A percentile compares a stretch with the other conserved stretches of the same genome.
phyloP scores from a whole-genome alignment of 345 rosid species.

The Brassica incana region DNA sequence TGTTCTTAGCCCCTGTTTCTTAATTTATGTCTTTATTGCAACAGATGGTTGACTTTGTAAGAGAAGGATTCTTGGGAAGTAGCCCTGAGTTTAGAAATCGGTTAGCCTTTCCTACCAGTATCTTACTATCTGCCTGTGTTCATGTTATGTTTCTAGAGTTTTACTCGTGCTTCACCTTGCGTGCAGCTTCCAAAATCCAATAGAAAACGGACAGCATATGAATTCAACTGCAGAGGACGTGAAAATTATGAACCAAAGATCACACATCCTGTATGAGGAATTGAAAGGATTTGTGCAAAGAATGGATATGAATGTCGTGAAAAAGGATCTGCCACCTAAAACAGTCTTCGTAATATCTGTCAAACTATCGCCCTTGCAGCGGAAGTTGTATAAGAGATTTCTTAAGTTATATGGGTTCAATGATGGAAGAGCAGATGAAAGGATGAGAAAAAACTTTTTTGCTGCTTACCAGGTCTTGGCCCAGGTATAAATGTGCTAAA shows the following conservation, averaged over 20 bases:
- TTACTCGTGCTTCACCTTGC: conserved; percentile 31
- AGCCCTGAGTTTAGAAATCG: conserved; percentile 98
- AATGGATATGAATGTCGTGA: conserved; percentile 98
- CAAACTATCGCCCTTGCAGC: conserved; percentile 88
- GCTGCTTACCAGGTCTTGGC: conserved; percentile 99
- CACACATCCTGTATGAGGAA: conserved; percentile 95
- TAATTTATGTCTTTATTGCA: conserved; percentile 32
- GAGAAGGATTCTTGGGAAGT: conserved; percentile 99
- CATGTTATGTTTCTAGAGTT: conserved; percentile 18
- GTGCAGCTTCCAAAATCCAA: conserved; percentile 96
- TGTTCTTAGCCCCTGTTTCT: neutral
- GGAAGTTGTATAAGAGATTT: conserved; percentile 91
- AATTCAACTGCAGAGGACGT: conserved; percentile 94
- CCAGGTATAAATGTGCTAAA: conserved; percentile 58
- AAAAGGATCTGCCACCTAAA: conserved; percentile 98
- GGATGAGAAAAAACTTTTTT: conserved; percentile 80
- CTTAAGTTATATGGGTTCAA: conserved; percentile 86
- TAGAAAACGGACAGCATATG: conserved; percentile 97
- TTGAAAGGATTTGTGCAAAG: conserved; percentile 99
- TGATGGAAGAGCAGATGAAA: conserved; percentile 63
- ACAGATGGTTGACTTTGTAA: conserved; percentile 99
- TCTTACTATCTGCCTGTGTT: conserved; percentile 21
- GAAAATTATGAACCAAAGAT: conserved; percentile 98
- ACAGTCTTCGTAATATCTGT: conserved; percentile 93
- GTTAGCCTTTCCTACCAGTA: conserved; percentile 48